Evolutionary conservation across 2,329 filamentous ascomycete species (phyloP).

Genomic region (Penicillium sp.): DNA sequence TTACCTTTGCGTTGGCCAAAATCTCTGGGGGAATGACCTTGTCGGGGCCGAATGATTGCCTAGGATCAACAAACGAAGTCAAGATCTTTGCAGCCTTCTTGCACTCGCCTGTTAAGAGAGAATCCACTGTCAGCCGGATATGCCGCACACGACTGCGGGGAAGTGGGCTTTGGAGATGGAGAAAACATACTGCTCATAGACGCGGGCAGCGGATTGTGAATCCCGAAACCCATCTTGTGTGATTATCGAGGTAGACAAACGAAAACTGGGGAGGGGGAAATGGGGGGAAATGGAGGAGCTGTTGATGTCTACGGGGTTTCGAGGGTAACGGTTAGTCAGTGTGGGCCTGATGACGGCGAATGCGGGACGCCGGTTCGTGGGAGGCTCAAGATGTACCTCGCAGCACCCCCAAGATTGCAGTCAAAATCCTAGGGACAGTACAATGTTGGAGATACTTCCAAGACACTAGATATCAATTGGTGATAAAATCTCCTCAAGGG

Average conservation of each 20-base stretch:
- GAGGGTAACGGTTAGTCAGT: conserved; percentile 18
- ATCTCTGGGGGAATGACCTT: conserved; percentile 91
- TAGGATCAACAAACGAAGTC: conserved; percentile 84
- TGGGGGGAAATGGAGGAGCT: not conserved
- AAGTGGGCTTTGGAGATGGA: conserved; percentile 15
- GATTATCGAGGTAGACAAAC: conserved; percentile 6
- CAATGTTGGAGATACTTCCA: not conserved
- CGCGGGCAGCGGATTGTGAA: conserved; percentile 42
- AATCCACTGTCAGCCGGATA: conserved; percentile 27
- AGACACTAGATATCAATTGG: not conserved
- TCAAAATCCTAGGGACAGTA: not conserved
- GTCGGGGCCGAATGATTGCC: conserved; percentile 87
- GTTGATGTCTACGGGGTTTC: conserved; percentile 3
- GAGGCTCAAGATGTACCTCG: conserved; percentile 1
- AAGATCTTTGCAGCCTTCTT: conserved; percentile 95
- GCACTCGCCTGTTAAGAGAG: conserved; percentile 66
- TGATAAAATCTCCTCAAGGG: not conserved
- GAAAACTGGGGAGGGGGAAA: conserved; percentile 1
- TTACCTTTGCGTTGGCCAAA: conserved; percentile 81
- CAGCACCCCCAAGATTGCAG: not conserved
- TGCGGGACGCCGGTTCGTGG: conserved; percentile 14
- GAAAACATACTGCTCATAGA: conserved; percentile 40
- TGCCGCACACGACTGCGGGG: conserved; percentile 27
- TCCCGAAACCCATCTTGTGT: conserved; percentile 37
- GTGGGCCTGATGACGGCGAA: conserved; percentile 21